Evolutionary conservation across 441 rosid species (phyloP).

Genomic region (Hypseocharis bilobata): DNA sequence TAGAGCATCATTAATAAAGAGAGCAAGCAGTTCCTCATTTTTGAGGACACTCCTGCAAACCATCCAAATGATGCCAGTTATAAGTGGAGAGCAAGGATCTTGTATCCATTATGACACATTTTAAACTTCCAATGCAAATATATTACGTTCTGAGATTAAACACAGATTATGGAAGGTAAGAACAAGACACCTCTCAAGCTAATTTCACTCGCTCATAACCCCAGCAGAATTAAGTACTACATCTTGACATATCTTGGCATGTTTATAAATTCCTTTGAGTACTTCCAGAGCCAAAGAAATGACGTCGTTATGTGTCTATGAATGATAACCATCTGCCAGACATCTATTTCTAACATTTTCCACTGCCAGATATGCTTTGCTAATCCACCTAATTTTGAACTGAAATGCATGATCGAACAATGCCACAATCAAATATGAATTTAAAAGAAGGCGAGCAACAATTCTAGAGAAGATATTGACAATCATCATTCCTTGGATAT

Average conservation of each 20-base stretch:
- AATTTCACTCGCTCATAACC: neutral
- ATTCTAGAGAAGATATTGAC: neutral
- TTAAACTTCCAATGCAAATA: neutral
- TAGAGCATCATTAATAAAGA: too few species aligned
- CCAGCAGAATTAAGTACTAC: neutral
- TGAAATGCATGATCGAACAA: neutral
- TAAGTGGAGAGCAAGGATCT: neutral
- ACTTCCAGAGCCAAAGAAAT: neutral
- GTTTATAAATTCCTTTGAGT: too few species aligned
- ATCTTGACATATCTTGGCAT: too few species aligned
- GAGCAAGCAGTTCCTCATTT: too few species aligned
- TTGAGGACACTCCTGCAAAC: neutral
- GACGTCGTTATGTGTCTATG: too few species aligned
- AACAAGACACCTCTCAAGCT: too few species aligned
- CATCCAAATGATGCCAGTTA: neutral
- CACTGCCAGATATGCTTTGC: neutral
- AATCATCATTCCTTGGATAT: neutral
- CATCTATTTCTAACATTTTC: neutral
- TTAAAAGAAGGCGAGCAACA: neutral
- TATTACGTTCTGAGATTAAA: too few species aligned
- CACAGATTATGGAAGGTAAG: too few species aligned
- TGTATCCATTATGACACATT: neutral
- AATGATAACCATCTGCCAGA: neutral
- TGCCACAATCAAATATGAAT: neutral
- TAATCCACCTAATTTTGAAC: neutral